A percentile compares a stretch with the other conserved stretches of the same genome.
Evolutionary conservation across 345 rosid genomes (phyloP).

Genomic region (Theobroma cacao): DNA sequence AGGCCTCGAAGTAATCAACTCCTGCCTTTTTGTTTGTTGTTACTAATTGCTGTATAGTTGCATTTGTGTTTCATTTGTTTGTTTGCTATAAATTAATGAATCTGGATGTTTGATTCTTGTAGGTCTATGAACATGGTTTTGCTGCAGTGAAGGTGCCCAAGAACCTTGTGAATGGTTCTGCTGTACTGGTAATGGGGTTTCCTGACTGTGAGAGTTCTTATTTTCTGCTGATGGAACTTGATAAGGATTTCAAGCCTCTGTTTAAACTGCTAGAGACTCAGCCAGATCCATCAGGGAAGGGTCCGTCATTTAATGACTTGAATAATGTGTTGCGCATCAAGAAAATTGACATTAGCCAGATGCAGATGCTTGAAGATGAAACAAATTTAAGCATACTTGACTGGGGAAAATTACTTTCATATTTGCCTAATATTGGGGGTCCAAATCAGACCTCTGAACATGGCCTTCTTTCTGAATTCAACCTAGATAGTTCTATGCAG

Average conservation of each 20-base stretch:
- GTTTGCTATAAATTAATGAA: constrained; percentile 8
- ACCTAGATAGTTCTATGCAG: constrained; percentile 53
- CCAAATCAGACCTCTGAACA: constrained; percentile 49
- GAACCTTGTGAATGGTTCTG: constrained; percentile 54
- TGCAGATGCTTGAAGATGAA: constrained; percentile 87
- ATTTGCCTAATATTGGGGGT: constrained; percentile 46
- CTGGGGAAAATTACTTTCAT: constrained; percentile 44
- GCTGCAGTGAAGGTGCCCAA: constrained; percentile 71
- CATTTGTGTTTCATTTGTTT: neutral
- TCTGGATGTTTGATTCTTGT: constrained; percentile 29
- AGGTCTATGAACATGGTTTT: constrained; percentile 85
- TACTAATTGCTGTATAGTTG: neutral
- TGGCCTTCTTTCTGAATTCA: constrained; percentile 51
- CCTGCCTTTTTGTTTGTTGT: neutral
- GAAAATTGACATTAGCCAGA: constrained; percentile 74
- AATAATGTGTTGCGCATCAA: constrained; percentile 57
- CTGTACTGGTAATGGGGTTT: constrained; percentile 78
- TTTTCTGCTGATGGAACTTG: constrained; percentile 84
- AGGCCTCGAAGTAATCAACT: constrained; percentile 79
- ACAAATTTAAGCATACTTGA: constrained; percentile 64
- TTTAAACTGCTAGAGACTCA: constrained; percentile 74
- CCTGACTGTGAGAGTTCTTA: constrained; percentile 85
- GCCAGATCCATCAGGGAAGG: constrained; percentile 50
- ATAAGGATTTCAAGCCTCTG: constrained; percentile 86
- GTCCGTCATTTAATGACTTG: constrained; percentile 49